phyloP scores from a whole-genome alignment of 768 basidiomycete genomes.

The Hypholoma sublateritium region DNA sequence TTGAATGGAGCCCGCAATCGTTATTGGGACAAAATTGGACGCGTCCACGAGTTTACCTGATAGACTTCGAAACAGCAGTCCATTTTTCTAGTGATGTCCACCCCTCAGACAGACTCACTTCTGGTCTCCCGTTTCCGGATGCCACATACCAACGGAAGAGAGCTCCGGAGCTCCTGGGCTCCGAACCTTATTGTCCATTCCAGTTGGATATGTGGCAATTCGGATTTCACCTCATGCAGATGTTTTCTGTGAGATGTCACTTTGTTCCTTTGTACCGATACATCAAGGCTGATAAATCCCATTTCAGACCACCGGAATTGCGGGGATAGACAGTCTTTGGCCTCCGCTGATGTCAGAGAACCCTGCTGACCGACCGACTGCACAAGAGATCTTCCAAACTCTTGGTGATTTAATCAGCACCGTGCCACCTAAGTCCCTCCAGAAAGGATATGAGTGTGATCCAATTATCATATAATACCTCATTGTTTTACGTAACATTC shows the following conservation, averaged over 20 bases:
- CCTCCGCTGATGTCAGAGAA: neutral
- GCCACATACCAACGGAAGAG: neutral
- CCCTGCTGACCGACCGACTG: neutral
- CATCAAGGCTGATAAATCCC: neutral
- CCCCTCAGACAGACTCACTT: neutral
- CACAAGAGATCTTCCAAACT: neutral
- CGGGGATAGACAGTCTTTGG: neutral
- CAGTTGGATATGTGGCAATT: slow-evolving; percentile 6
- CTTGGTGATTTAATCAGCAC: neutral
- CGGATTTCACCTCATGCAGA: neutral
- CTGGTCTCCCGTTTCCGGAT: neutral
- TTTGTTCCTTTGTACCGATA: neutral
- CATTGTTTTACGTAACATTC: too few species aligned
- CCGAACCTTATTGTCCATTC: neutral
- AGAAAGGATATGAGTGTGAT: too few species aligned
- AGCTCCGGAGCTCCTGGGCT: neutral
- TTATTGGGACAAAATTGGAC: neutral
- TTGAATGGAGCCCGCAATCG: neutral
- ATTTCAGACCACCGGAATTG: neutral
- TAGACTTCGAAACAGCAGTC: slow-evolving; percentile 3
- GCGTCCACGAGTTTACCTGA: slow-evolving; percentile 1
- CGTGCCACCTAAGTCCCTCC: neutral
- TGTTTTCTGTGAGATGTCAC: neutral
- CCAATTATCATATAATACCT: too few species aligned
- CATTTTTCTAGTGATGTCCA: neutral